These are phyloP conservation scores for Coemansia furcata DNA, from an alignment of 192 early-diverging fungal genomes.

Conservation along the genomic window DNA sequence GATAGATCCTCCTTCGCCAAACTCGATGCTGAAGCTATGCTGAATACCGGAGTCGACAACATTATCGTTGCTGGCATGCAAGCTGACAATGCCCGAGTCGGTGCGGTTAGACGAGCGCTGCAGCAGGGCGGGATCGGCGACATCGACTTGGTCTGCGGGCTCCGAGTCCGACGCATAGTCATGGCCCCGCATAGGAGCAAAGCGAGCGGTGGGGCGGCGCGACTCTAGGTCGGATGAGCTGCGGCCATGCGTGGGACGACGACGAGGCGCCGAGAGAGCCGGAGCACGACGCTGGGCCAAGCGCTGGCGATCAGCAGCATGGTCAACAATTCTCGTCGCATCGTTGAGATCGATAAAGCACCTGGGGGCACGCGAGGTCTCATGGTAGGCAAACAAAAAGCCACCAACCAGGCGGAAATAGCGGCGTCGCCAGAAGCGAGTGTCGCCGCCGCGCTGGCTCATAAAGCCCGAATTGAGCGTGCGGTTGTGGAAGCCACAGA, in stretches of 20 bases:
- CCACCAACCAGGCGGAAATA: conserved; percentile 54
- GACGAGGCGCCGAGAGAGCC: neutral
- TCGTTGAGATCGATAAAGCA: conserved; percentile 54
- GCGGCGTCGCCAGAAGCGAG: conserved; percentile 56
- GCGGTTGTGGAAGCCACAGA: conserved; percentile 53
- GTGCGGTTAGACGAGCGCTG: conserved; percentile 2
- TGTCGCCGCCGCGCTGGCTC: conserved; percentile 56
- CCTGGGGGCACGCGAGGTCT: conserved; percentile 47
- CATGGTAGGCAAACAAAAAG: conserved; percentile 55
- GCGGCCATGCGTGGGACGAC: conserved; percentile 45
- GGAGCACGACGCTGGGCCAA: neutral
- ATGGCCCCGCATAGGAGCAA: conserved; percentile 19
- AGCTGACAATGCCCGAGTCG: conserved; percentile 44
- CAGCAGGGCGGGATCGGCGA: conserved; percentile 40
- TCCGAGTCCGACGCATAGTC: conserved; percentile 52
- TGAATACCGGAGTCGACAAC: conserved; percentile 42
- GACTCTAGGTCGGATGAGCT: conserved; percentile 48
- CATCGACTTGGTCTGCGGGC: conserved; percentile 37
- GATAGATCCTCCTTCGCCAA: conserved; percentile 42
- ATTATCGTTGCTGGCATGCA: conserved; percentile 6
- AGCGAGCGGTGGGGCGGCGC: conserved; percentile 14
- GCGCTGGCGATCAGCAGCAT: conserved; percentile 10
- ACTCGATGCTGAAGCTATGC: conserved; percentile 55
- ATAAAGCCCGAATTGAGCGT: conserved; percentile 54
- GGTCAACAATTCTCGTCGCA: conserved; percentile 46